These are phyloP conservation scores for Cyclocybe cylindracea DNA, from an alignment of 768 basidiomycete species.

Conservation along the genomic window DNA sequence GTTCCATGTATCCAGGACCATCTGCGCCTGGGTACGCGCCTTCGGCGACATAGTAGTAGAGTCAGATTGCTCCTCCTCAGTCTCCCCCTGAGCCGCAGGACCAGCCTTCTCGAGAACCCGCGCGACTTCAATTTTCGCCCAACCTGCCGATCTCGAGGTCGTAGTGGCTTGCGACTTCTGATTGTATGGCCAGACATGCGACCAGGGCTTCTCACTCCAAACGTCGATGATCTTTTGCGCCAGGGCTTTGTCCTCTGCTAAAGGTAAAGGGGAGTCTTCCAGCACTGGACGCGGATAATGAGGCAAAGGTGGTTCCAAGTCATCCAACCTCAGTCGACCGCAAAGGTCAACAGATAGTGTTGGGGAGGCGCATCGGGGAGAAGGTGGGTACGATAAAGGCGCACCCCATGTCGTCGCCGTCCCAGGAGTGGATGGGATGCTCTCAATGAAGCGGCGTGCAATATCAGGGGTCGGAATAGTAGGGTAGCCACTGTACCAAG, in stretches of 20 bases:
- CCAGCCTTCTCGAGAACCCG: neutral
- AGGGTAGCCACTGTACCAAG: conserved; percentile 27
- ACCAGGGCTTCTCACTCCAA: conserved; percentile 17
- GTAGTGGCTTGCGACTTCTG: neutral
- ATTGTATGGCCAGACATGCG: conserved; percentile 34
- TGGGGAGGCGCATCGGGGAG: conserved; percentile 18
- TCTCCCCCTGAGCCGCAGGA: no score
- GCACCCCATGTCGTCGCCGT: conserved; percentile 56
- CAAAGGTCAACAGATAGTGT: conserved; percentile 20
- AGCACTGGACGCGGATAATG: neutral
- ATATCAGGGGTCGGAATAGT: conserved; percentile 59
- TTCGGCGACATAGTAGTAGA: no score
- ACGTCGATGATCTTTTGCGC: neutral
- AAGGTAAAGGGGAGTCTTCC: neutral
- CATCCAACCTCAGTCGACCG: conserved; percentile 12
- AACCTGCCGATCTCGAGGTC: no score
- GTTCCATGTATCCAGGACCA: neutral
- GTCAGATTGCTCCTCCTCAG: no score
- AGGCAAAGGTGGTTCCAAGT: neutral
- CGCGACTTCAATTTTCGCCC: neutral
- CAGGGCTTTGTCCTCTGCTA: neutral
- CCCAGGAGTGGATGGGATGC: conserved; percentile 50
- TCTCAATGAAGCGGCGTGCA: conserved; percentile 54
- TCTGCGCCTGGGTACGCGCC: no score
- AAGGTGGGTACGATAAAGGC: conserved; percentile 38